Evolutionary conservation across 140 eudicot genomes (phyloP).

Genomic region (Flaveria floridana): DNA sequence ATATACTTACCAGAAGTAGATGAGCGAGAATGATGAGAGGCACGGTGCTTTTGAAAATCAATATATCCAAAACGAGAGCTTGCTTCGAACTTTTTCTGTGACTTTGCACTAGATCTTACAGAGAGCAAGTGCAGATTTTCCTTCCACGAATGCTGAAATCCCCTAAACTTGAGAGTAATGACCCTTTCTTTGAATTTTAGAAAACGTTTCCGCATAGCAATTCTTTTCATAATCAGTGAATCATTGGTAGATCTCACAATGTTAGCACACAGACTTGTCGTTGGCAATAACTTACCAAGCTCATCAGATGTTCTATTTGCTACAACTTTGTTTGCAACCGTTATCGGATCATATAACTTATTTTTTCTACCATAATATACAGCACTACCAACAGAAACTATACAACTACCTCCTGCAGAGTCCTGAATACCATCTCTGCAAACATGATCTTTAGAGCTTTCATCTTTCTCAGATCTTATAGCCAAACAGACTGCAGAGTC

Average conservation of each 20-base stretch:
- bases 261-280: constrained; percentile 19
- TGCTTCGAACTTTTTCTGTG: constrained; percentile 66
- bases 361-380: constrained; percentile 18
- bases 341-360: constrained; percentile 35
- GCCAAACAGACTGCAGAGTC: constrained; percentile 28
- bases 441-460: constrained; percentile 27
- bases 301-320: constrained; percentile 51
- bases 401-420: constrained; percentile 3
- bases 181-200: constrained; percentile 66
- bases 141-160: constrained; percentile 66
- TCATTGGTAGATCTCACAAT: constrained; percentile 23
- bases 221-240: constrained; percentile 41
- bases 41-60: constrained; percentile 50
- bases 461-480: constrained; percentile 32
- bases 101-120: constrained; percentile 47
- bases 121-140: constrained; percentile 62
- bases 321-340: constrained; percentile 53
- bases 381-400: constrained; percentile 22
- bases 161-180: constrained; percentile 54
- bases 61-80: constrained; percentile 37
- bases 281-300: constrained; percentile 57
- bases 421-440: constrained; percentile 26
- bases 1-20: constrained; percentile 28
- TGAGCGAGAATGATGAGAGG: constrained; percentile 49
- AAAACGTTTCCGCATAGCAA: constrained; percentile 53